Percentiles rank a stretch among this genome's conserved stretches.
These are phyloP conservation scores for Fusarium zealandicum DNA, from an alignment of 2,329 filamentous ascomycete genomes.

Conservation along the genomic window DNA sequence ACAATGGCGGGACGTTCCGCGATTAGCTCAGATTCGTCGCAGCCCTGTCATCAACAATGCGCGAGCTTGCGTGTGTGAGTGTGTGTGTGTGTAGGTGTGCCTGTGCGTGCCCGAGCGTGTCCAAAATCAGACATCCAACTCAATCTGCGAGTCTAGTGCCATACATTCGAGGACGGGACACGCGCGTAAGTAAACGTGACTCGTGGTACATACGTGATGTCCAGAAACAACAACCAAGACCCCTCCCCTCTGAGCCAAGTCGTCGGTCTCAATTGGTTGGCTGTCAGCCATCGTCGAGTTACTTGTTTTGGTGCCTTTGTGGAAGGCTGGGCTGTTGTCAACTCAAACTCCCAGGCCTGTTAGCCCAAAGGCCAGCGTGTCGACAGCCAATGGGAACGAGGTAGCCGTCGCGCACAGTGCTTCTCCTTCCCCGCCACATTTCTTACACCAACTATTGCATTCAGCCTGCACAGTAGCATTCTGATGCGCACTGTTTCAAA, in stretches of 20 bases:
- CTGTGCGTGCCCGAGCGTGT: constrained; percentile 1
- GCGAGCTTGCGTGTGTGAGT: not conserved
- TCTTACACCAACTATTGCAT: not conserved
- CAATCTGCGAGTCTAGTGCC: constrained; percentile 1
- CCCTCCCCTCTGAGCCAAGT: not conserved
- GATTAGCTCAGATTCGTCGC: constrained; percentile 12
- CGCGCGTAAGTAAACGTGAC: constrained; percentile 16
- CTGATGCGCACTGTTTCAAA: not conserved
- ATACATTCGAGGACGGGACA: constrained; percentile 5
- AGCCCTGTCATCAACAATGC: constrained; percentile 6
- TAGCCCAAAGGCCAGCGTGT: constrained; percentile 15
- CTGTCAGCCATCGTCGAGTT: constrained; percentile 4
- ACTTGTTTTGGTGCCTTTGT: constrained; percentile 23
- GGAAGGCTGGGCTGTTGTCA: constrained; percentile 5
- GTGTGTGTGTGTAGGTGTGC: not conserved
- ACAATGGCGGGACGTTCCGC: constrained; percentile 37
- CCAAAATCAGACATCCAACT: not conserved
- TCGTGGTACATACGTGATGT: constrained; percentile 12
- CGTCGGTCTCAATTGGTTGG: constrained; percentile 23
- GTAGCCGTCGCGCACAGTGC: constrained; percentile 4
- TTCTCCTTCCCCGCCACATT: constrained; percentile 1
- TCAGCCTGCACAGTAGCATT: constrained; percentile 3
- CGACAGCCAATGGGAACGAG: constrained; percentile 14
- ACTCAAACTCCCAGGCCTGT: not conserved
- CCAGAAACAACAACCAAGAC: not conserved